Percentiles rank a stretch among this genome's conserved stretches.
phyloP scores from a whole-genome alignment of 1,284 basidiomycete genomes.

The Ceratobasidium sp. region DNA sequence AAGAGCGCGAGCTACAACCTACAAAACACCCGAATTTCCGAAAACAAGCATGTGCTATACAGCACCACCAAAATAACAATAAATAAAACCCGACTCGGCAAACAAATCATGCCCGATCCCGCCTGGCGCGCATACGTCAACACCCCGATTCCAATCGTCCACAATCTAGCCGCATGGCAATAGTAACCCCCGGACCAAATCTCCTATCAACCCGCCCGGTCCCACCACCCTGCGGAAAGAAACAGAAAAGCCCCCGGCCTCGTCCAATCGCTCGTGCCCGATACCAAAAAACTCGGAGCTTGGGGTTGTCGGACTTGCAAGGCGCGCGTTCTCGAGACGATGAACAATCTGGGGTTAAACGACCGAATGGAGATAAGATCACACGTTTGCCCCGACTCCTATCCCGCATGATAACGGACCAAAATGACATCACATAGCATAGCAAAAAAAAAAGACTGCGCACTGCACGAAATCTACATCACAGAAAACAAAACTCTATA shows the following conservation, averaged over 20 bases:
- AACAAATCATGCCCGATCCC: not conserved
- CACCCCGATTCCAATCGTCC: not conserved
- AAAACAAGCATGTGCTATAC: not conserved
- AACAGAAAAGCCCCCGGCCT: too few relatives aligned
- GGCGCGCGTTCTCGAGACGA: not conserved
- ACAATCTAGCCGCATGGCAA: too few relatives aligned
- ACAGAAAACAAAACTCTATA: constrained; percentile 27
- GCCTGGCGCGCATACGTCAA: not conserved
- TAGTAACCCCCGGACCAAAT: not conserved
- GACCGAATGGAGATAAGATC: constrained; percentile 13
- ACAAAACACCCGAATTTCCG: not conserved
- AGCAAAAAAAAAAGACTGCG: not conserved
- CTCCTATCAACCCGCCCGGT: constrained; percentile 7
- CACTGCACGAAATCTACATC: constrained; percentile 13
- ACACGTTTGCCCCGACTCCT: not conserved
- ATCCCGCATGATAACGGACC: too few relatives aligned
- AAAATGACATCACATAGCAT: not conserved
- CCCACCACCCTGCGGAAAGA: not conserved
- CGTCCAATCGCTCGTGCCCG: not conserved
- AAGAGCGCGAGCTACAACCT: not conserved
- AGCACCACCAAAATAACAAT: not conserved
- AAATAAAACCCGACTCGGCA: not conserved
- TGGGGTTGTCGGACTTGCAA: not conserved
- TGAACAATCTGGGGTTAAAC: not conserved
- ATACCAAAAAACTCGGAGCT: not conserved